These are phyloP conservation scores for Suhomyces choctaworum DNA, from an alignment of 1,139 yeast genomes.

Conservation along the genomic window DNA sequence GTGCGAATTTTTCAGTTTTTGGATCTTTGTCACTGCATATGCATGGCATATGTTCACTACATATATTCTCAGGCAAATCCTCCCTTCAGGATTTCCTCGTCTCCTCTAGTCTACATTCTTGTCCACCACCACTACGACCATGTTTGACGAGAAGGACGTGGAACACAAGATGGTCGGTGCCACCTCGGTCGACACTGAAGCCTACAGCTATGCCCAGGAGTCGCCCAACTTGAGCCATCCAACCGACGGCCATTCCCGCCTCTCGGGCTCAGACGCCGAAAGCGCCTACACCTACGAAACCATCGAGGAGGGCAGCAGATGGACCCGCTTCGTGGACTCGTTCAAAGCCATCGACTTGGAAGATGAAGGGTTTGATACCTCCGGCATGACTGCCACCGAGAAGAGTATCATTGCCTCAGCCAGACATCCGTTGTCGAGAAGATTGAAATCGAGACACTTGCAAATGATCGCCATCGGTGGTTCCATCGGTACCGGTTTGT, in stretches of 20 bases:
- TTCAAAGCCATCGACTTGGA: slow-evolving; percentile 45
- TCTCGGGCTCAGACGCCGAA: slow-evolving; percentile 11
- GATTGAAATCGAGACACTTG: slow-evolving; percentile 30
- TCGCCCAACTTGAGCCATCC: slow-evolving; percentile 6
- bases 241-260: slow-evolving; percentile 4
- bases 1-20: slow-evolving; percentile 8
- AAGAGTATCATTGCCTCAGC: slow-evolving; percentile 35
- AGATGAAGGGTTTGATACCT: slow-evolving; percentile 39
- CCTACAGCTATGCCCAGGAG: slow-evolving; percentile 16
- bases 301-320: slow-evolving; percentile 18
- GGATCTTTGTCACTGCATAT: slow-evolving; percentile 3
- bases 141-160: slow-evolving; percentile 21
- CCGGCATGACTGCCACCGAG: slow-evolving; percentile 31
- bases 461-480: slow-evolving; percentile 34
- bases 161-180: slow-evolving; percentile 19
- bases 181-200: slow-evolving; percentile 15
- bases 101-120: too few species aligned
- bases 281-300: slow-evolving; percentile 18
- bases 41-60: neutral
- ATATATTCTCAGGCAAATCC: neutral
- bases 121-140: too few species aligned
- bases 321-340: slow-evolving; percentile 32
- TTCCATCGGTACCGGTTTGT: slow-evolving; percentile 44
- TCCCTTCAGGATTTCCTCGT: too few species aligned
- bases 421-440: slow-evolving; percentile 26